A percentile compares a stretch with the other conserved stretches of the same genome.
These are phyloP conservation scores for Dactylella cylindrospora DNA, from an alignment of 2,329 filamentous ascomycete genomes.

Conservation along the genomic window DNA sequence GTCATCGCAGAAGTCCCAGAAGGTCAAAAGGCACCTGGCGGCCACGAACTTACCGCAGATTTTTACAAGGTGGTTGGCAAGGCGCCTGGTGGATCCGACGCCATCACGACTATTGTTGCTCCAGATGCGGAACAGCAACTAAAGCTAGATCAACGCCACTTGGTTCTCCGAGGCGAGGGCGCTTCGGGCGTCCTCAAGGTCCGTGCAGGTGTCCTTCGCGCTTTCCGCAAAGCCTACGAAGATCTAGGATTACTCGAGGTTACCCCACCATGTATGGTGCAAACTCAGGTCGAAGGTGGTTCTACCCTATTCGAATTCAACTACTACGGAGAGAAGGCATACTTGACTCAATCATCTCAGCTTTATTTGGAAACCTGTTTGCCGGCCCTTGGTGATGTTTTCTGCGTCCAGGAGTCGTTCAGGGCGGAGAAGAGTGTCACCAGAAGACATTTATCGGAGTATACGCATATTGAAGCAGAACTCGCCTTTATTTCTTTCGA, in stretches of 20 bases:
- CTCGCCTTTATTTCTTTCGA: constrained; percentile 93
- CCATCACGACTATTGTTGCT: constrained; percentile 80
- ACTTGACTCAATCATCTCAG: constrained; percentile 94
- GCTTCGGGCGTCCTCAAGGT: constrained; percentile 86
- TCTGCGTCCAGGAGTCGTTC: constrained; percentile 98
- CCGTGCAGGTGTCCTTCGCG: constrained; percentile 74
- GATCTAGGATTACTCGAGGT: constrained; percentile 79
- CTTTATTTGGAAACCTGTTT: constrained; percentile 95
- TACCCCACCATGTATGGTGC: constrained; percentile 84
- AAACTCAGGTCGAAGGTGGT: constrained; percentile 92
- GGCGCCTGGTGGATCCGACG: constrained; percentile 82
- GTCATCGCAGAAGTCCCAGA: constrained; percentile 79
- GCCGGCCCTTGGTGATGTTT: constrained; percentile 87
- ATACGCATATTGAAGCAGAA: constrained; percentile 95
- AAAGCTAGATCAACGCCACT: constrained; percentile 78
- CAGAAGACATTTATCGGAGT: constrained; percentile 90
- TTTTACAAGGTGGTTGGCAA: constrained; percentile 78
- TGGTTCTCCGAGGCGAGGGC: constrained; percentile 80
- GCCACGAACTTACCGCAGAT: constrained; percentile 87
- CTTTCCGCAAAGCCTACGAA: constrained; percentile 77
- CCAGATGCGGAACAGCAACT: constrained; percentile 69
- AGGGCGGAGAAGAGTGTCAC: constrained; percentile 95
- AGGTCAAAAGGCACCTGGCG: constrained; percentile 74
- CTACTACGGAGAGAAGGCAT: constrained; percentile 87
- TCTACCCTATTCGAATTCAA: constrained; percentile 85